Base-by-base conservation (phyloP, 352 stramenopile genomes). In the Phytopythium delawarense region DNA sequence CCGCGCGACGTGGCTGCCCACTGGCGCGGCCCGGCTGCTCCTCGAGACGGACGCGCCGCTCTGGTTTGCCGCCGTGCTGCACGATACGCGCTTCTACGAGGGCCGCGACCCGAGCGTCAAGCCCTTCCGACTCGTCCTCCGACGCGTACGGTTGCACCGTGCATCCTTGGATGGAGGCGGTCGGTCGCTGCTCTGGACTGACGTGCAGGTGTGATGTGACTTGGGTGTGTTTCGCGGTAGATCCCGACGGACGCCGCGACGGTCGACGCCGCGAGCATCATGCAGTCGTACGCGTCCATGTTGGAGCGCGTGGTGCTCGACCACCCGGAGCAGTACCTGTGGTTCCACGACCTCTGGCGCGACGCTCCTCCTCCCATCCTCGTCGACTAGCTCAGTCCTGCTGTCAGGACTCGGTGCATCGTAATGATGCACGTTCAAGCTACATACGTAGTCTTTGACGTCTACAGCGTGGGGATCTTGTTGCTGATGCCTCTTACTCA, bases 291-390 rank as follows among this genome's bases (percentile, higher is more conserved):
- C 57, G 76, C 79, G 0, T 46, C 30, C 1, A 59, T 67, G 37
- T 60, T 88, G 44, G 76, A 83, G 40, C 59, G 67, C 20, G 37
- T 78, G 8, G 63, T 86, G 7, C 52, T 35, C 2, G 45, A 65
- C 12, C 49, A 76, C 30, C 69, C 76, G 2, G 69, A 59, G 45
- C 79, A 88, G 62, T 86, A 88, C 42, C 60, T 86, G 16, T 87
- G 78, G 79, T 74, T 86, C 45, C 76, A 84, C 53, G 63, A 86
- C 49, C 64, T 87, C 18, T 87, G 78, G 75, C 52, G 52, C 20
- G 52, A 58, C 50, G 25, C 20, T 12, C 5, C 50, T 5, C 18
- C 28, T 25, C 25, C 28, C 34, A 56, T 56, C 16, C 21, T 11
- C 0, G 16, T 56, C 28, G 50, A 56, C 15, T 56, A 56, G 25